Evolutionary conservation across 2,329 filamentous ascomycete genomes (phyloP).

Genomic region (Dryadomyces sulphureus): DNA sequence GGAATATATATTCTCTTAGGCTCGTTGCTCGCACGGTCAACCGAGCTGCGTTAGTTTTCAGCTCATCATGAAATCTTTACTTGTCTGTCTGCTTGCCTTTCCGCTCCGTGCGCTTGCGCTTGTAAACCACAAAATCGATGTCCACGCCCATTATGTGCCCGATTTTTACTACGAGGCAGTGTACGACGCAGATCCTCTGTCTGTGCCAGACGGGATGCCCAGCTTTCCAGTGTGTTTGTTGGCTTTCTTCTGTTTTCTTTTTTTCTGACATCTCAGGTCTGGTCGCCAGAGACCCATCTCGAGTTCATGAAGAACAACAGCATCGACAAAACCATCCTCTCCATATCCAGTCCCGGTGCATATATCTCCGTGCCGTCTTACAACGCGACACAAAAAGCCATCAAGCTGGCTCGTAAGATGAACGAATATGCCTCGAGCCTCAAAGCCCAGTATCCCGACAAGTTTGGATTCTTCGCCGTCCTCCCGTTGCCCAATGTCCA

Average conservation of each 20-base stretch:
- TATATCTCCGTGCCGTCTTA: slow-evolving; percentile 13
- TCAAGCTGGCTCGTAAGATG: slow-evolving; percentile 10
- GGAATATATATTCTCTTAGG: no score
- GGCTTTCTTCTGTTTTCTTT: neutral
- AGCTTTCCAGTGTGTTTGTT: slow-evolving; percentile 11
- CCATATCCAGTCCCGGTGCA: slow-evolving; percentile 14
- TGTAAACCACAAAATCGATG: slow-evolving; percentile 11
- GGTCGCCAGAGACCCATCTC: slow-evolving; percentile 8
- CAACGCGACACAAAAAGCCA: slow-evolving; percentile 9
- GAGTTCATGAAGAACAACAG: slow-evolving; percentile 12
- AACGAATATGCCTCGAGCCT: slow-evolving; percentile 12
- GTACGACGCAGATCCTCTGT: slow-evolving; percentile 11
- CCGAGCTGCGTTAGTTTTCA: no score
- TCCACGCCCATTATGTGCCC: slow-evolving; percentile 13
- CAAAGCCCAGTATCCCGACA: slow-evolving; percentile 12
- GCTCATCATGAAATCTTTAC: no score
- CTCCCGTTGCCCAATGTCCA: slow-evolving; percentile 35
- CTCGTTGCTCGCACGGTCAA: no score
- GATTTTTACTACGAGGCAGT: slow-evolving; percentile 13
- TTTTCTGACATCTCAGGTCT: neutral
- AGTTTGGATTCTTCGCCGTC: slow-evolving; percentile 35
- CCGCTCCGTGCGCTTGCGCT: no score
- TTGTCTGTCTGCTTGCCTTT: no score
- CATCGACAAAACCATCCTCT: slow-evolving; percentile 12
- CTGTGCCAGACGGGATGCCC: slow-evolving; percentile 15